A percentile compares a stretch with the other conserved stretches of the same genome.
phyloP scores from a whole-genome alignment of 202 grass and related monocot species.

The Zoysia matrella region DNA sequence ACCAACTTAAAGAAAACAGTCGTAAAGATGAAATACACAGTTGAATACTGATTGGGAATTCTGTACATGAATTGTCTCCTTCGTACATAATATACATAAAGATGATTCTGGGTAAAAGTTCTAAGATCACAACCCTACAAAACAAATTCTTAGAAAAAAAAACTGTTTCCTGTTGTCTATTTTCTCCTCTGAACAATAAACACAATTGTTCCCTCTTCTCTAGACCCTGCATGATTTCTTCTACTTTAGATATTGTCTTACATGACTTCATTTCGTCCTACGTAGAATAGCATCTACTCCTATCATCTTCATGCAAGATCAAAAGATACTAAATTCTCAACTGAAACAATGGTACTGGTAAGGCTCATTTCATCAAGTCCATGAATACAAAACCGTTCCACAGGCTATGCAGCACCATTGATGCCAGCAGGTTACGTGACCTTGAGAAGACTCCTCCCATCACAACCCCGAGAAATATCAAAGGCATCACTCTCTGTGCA shows the following conservation, averaged over 20 bases:
- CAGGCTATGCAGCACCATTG: conserved; percentile 87
- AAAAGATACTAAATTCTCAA: conserved; percentile 24
- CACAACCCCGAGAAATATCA: conserved; percentile 88
- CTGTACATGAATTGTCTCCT: conserved; percentile 27
- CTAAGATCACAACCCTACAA: conserved; percentile 8
- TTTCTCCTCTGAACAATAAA: conserved; percentile 4
- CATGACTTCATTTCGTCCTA: conserved; percentile 1
- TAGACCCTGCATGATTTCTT: conserved; percentile 14
- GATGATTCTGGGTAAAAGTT: conserved; percentile 30
- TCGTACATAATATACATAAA: conserved; percentile 27
- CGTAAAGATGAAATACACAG: background rate
- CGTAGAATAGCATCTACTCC: no score
- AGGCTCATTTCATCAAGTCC: conserved; percentile 87
- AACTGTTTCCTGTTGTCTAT: background rate
- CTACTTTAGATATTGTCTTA: background rate
- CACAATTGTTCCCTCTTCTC: background rate
- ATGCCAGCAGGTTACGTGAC: conserved; percentile 76
- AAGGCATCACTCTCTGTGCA: conserved; percentile 80
- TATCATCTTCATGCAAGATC: conserved; percentile 18
- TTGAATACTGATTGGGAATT: conserved; percentile 33
- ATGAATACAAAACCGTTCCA: conserved; percentile 98
- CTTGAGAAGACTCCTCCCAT: conserved; percentile 88
- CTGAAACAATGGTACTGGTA: conserved; percentile 4
- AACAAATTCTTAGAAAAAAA: background rate
- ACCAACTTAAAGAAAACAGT: no score